phyloP scores from a whole-genome alignment of 2,329 filamentous ascomycete species.

The Lecanicillium sp. region DNA sequence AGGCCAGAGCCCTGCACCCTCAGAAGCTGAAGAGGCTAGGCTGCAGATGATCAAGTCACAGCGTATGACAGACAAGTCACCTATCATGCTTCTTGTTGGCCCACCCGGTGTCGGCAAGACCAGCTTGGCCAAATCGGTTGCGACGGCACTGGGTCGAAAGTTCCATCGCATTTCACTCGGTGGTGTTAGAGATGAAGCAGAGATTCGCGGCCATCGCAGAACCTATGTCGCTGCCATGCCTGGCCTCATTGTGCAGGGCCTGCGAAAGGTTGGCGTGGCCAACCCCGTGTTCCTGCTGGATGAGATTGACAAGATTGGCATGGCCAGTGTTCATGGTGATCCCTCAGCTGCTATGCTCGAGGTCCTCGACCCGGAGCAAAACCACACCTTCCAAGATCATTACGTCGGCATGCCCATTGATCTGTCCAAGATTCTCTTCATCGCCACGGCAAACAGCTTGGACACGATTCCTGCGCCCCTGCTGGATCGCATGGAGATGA shows the following conservation, averaged over 20 bases:
- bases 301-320: conserved; percentile 95
- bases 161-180: conserved; percentile 97
- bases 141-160: conserved; percentile 83
- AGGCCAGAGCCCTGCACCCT: conserved; percentile 17
- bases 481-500: conserved; percentile 95
- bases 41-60: conserved; percentile 71
- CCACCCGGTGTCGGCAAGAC: conserved; percentile 96
- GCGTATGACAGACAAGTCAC: conserved; percentile 88
- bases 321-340: conserved; percentile 87
- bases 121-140: conserved; percentile 86
- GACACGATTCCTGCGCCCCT: conserved; percentile 93
- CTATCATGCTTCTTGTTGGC: conserved; percentile 86
- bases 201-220: conserved; percentile 88
- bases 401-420: conserved; percentile 95
- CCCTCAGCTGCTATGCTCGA: conserved; percentile 97
- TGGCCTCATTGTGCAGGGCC: conserved; percentile 82
- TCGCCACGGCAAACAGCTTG: conserved; percentile 89
- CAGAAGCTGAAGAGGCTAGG: conserved; percentile 43
- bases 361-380: conserved; percentile 95
- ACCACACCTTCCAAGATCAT: conserved; percentile 89
- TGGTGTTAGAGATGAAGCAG: conserved; percentile 90
- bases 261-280: conserved; percentile 91
- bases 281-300: conserved; percentile 95
- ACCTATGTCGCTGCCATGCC: conserved; percentile 99
- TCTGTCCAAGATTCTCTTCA: conserved; percentile 92